A percentile compares a stretch with the other conserved stretches of the same genome.
Conservation (phyloP, 768 basidiomycete genomes). For the Mrakia hoshinonis region DNA sequence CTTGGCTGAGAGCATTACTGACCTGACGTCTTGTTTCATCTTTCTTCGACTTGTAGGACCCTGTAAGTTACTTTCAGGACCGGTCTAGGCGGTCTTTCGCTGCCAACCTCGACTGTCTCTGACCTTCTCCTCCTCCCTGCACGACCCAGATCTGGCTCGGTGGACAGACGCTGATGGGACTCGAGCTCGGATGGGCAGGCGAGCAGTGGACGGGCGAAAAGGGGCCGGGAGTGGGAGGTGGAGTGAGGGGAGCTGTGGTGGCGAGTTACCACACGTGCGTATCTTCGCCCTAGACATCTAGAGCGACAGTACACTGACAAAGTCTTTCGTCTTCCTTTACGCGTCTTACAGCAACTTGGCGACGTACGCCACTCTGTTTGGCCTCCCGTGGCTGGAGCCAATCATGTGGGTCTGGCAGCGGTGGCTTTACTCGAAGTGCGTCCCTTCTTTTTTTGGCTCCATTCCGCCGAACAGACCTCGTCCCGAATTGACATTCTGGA, state of each 20-base stretch:
- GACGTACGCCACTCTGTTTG: conserved; percentile 44
- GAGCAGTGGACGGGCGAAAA: conserved; percentile 37
- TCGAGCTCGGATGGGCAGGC: conserved; percentile 43
- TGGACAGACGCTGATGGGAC: conserved; percentile 44
- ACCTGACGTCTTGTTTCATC: not conserved
- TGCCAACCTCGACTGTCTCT: not conserved
- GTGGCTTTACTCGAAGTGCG: conserved; percentile 39
- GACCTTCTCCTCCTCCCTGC: not conserved
- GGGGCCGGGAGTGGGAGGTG: conserved; percentile 36
- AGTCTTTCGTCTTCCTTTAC: not conserved
- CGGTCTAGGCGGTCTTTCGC: not conserved
- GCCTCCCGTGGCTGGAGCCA: conserved; percentile 42
- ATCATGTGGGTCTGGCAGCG: conserved; percentile 43
- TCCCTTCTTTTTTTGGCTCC: not conserved
- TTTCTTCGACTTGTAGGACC: too few relatives aligned
- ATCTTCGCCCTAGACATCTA: too few relatives aligned
- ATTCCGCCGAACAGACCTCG: conserved; percentile 1
- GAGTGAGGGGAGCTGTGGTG: conserved; percentile 40
- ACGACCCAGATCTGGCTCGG: conserved; percentile 45
- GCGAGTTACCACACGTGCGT: conserved; percentile 44
- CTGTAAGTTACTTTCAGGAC: conserved; percentile 2
- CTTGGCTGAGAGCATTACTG: not conserved
- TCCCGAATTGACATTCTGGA: conserved; percentile 10
- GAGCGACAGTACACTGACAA: not conserved
- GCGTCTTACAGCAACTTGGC: conserved; percentile 37